Conservation (phyloP, 2,329 filamentous ascomycete genomes). For the Tolypocladium nubicola region DNA sequence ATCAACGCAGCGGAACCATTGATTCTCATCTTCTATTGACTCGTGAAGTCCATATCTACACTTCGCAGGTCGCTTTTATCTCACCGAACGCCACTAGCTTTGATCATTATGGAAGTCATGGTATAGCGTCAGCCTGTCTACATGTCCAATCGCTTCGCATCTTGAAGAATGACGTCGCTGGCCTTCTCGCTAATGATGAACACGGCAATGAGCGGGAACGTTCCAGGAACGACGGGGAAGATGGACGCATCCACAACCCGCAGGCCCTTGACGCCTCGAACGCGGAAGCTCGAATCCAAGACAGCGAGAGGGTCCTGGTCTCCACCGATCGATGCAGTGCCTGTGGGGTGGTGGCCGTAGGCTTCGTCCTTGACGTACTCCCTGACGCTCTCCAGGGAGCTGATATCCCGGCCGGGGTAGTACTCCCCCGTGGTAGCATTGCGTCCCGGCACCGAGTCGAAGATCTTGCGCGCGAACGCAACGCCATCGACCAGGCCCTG, state of each 20-base stretch:
- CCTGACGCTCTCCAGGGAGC: constrained; percentile 12
- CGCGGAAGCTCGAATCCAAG: constrained; percentile 45
- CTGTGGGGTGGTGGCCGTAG: constrained; percentile 47
- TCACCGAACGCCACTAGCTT: not conserved
- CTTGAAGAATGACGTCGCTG: constrained; percentile 19
- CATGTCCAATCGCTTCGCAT: constrained; percentile 2
- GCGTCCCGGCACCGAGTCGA: constrained; percentile 9
- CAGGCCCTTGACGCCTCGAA: constrained; percentile 42
- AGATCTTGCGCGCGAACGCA: constrained; percentile 30
- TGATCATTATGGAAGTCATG: not conserved
- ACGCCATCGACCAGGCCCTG: constrained; percentile 33
- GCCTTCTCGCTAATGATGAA: constrained; percentile 48
- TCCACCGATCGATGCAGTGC: constrained; percentile 44
- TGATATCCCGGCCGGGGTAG: constrained; percentile 1
- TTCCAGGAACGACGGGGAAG: constrained; percentile 21
- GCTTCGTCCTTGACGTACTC: constrained; percentile 19
- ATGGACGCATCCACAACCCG: constrained; percentile 52
- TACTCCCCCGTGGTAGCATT: not conserved
- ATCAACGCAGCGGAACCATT: too few species aligned
- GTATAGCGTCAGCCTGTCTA: not conserved
- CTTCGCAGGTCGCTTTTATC: too few species aligned
- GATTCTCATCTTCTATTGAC: not conserved
- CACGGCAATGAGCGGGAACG: constrained; percentile 30
- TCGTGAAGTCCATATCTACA: not conserved
- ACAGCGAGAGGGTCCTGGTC: constrained; percentile 44